Base-by-base conservation (phyloP, 192 early-diverging fungal genomes). In the Gryganskiella cystojenkinii region DNA sequence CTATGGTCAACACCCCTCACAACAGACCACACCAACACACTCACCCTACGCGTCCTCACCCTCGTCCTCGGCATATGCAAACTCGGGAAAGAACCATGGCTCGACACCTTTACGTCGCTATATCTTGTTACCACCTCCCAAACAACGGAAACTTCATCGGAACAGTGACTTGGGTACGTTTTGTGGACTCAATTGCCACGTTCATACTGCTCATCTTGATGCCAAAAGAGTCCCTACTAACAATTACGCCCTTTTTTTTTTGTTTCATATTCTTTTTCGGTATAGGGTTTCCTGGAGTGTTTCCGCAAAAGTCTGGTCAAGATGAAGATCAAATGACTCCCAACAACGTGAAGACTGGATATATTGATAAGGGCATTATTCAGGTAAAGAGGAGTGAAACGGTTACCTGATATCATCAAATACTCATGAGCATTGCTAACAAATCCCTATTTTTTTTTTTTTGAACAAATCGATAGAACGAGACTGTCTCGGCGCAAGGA, bases 331-430 rank as follows among this genome's bases (percentile, higher is more conserved):
- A 70, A 45, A 76, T 91, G 68, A 89, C 82, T 19, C 86, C 88
- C 60, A 80, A 73, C 46, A 88, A 86, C 46, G 88, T 93, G 49
- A 87, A 90, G 10, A 84, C 88, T 59, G 92, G 92, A 11, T 89
- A 84, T 59, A 83, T 87, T 1, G 90, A 91, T 58, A 81, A 68
- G 27, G 79, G 65, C 40, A 72, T 80, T 8, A 80, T 71, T 3
- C 79, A 64, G 58, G 69, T 67, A 68, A 40, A 0, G 35, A n/a
- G 10, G 2, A 33, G 13, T 4, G 27, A 6, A n/a, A 13, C 31
- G 46, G 35, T 44, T 31, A 4, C n/a, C n/a, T n/a, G n/a, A 45
- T 15, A 13, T 28, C 22, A 49, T 42, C 49, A 20, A 7, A 49
- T 20, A 24, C 4, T 10, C 17, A n/a, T 19, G 19, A 67, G 53